These are phyloP conservation scores for Phialophora verrucosa DNA, from an alignment of 2,329 filamentous ascomycete species.

Conservation along the genomic window DNA sequence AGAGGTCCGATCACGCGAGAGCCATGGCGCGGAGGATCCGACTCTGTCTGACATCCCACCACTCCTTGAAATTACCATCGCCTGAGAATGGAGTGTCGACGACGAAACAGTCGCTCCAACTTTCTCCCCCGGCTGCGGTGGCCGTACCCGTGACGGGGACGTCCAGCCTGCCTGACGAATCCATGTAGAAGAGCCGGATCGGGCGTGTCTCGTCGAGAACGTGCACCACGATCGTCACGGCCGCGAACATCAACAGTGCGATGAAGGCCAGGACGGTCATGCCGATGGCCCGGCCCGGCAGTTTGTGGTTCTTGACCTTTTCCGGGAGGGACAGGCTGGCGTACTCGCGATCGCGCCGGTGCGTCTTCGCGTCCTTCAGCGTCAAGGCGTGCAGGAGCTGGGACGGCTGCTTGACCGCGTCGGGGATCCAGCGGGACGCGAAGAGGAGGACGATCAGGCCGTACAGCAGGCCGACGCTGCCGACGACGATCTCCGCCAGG, in stretches of 20 bases:
- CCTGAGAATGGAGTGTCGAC: constrained; percentile 22
- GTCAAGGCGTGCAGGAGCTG: constrained; percentile 21
- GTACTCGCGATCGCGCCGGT: neutral
- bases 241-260: constrained; percentile 23
- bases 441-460: constrained; percentile 26
- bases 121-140: constrained; percentile 4
- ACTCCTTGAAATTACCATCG: constrained; percentile 18
- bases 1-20: constrained; percentile 9
- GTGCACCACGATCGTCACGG: constrained; percentile 26
- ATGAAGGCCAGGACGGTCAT: constrained; percentile 27
- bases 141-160: constrained; percentile 3
- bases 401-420: constrained; percentile 9
- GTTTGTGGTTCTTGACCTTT: constrained; percentile 12
- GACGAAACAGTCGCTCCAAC: constrained; percentile 29
- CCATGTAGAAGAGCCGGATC: constrained; percentile 26
- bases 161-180: constrained; percentile 12
- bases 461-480: constrained; percentile 53
- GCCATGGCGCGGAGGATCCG: constrained; percentile 21
- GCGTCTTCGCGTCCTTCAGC: neutral
- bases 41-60: constrained; percentile 23
- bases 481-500: constrained; percentile 53
- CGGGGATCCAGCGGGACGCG: constrained; percentile 23
- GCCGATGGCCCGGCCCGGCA: constrained; percentile 22
- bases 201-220: constrained; percentile 26
- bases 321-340: neutral